These are phyloP conservation scores for Flaveria robusta DNA, from an alignment of 129 eudicot species.

Conservation along the genomic window DNA sequence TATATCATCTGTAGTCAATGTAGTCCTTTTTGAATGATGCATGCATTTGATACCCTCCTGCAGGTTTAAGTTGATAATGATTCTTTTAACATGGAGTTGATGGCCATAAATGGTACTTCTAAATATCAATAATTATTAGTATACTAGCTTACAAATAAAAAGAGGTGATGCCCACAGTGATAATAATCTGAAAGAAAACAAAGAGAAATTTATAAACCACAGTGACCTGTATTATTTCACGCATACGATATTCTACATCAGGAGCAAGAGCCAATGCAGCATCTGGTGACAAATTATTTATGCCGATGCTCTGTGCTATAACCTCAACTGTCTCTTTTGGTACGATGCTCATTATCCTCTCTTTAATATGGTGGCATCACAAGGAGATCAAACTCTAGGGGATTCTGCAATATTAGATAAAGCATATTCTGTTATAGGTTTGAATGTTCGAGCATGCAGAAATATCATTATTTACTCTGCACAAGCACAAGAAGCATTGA, in stretches of 20 bases:
- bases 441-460: neutral
- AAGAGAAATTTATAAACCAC: neutral
- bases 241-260: constrained; percentile 80
- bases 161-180: neutral
- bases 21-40: constrained; percentile 72
- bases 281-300: constrained; percentile 58
- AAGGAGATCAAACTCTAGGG: constrained; percentile 4
- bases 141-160: neutral
- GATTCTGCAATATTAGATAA: constrained; percentile 19
- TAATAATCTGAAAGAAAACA: neutral
- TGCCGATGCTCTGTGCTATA: constrained; percentile 71
- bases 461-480: neutral
- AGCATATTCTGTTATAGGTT: neutral
- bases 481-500: neutral
- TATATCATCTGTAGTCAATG: constrained; percentile 63
- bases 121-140: neutral
- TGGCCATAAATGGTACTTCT: neutral
- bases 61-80: constrained; percentile 11
- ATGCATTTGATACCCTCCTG: constrained; percentile 83
- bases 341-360: constrained; percentile 61
- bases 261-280: constrained; percentile 75
- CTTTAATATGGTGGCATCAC: constrained; percentile 19
- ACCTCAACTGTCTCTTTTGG: constrained; percentile 76
- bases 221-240: constrained; percentile 71
- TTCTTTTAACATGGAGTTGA: neutral